Evolutionary conservation across 2,329 filamentous ascomycete genomes (phyloP).

Genomic region (Rugonectria rugulosa): DNA sequence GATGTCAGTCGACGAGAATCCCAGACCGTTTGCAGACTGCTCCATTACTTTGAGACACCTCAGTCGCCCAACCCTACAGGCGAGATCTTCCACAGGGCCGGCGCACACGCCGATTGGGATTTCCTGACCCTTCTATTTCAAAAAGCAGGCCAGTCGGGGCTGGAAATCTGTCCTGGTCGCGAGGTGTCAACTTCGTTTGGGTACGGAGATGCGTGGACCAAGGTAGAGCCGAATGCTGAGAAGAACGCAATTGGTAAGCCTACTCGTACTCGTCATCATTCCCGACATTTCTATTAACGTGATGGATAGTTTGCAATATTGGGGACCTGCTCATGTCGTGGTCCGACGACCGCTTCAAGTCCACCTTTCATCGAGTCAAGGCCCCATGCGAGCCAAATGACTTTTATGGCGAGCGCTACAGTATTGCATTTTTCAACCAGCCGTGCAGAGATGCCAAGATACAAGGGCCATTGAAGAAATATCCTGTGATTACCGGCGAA

Average conservation of each 20-base stretch:
- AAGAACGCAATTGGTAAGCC: too few relatives aligned
- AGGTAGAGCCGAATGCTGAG: too few relatives aligned
- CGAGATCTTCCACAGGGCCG: conserved; percentile 61
- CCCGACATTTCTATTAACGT: conserved; percentile 59
- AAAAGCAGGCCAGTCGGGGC: conserved; percentile 56
- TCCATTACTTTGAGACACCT: too few relatives aligned
- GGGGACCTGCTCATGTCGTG: conserved; percentile 57
- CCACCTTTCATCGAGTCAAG: conserved; percentile 60
- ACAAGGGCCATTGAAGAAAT: conserved; percentile 58
- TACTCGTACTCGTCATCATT: too few relatives aligned
- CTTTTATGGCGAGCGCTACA: conserved; percentile 16
- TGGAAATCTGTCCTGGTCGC: conserved; percentile 61
- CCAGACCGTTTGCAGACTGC: too few relatives aligned
- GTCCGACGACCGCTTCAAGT: conserved; percentile 64
- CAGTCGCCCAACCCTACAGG: too few relatives aligned
- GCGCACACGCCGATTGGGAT: conserved; percentile 61
- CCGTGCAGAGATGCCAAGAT: conserved; percentile 56
- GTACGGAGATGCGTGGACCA: conserved; percentile 56
- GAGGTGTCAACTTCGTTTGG: conserved; percentile 58
- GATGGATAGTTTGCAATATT: conserved; percentile 44
- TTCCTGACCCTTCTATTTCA: conserved; percentile 61
- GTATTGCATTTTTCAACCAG: conserved; percentile 57
- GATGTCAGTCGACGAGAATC: too few relatives aligned
- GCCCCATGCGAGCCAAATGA: too few relatives aligned
- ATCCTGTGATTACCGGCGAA: too few relatives aligned